Base-by-base conservation (phyloP, 2,329 filamentous ascomycete genomes). In the Xylariaceae sp. region DNA sequence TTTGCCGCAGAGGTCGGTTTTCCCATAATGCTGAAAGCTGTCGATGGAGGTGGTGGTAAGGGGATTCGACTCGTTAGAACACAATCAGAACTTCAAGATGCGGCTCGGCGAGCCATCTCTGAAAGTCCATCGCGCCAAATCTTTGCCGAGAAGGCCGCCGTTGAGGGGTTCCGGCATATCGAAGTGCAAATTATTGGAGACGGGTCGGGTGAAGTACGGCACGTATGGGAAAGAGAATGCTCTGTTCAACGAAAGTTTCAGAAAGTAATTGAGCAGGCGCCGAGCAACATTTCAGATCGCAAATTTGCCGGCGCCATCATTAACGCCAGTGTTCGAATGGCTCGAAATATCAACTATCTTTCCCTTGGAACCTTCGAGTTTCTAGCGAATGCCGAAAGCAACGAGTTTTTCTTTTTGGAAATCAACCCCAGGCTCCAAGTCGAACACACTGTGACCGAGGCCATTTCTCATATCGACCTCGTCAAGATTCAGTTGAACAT, bases 371-470 rank as follows among this genome's bases (percentile, higher is more conserved):
- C 67, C 0, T 55, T 69, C 21, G 67, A 86, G 55, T 86, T 79
- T 49, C 70, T 86, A 2, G 79, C 85, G 1, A 82, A 86, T 49
- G 80, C 83, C 43, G 68, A 75, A 40, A 75, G 75, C 0, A 77
- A 74, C 0, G 71, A 79, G 6, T 85, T 83, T 61, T 86, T 69
- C 52, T 76, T 75, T 45, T 58, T 75, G 12, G 73, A 75, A 46
- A 73, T 77, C 60, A 73, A 77, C 70, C 53, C 86, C 0, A 72
- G 86, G 7, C 64, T 90, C 3, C 86, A 90, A 55, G 86, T 91
- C 20, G 86, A 90, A 60, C 86, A 90, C 53, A 85, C 85, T 0
- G 83, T 89, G 6, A 91, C 87, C 0, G 86, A 91, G 62, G 43
- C 32, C 17, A 53, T 53, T 22, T 17, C 45, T 12, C 27, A 22